Conservation (phyloP, 2,329 filamentous ascomycete species). For the Monosporascus sp. region DNA sequence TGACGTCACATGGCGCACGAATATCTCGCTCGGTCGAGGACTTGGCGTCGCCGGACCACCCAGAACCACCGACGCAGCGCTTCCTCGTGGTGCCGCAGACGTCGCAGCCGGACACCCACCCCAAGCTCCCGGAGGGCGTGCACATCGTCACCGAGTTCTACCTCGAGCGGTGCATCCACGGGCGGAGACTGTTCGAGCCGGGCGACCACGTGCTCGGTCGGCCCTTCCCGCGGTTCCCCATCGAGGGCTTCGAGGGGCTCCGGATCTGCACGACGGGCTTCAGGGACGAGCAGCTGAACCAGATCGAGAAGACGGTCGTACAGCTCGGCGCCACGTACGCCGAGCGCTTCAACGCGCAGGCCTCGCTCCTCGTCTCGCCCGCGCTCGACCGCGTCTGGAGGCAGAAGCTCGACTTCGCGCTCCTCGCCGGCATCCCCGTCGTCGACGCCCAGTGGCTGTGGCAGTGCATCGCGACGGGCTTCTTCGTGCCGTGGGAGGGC, state of each 20-base stretch:
- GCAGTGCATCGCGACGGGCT: slow-evolving; percentile 63
- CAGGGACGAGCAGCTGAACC: slow-evolving; percentile 75
- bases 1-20: slow-evolving; percentile 42
- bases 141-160: slow-evolving; percentile 81
- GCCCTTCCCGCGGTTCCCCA: slow-evolving; percentile 67
- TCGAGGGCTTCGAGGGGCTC: slow-evolving; percentile 64
- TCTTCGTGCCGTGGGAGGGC: slow-evolving; percentile 36
- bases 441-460: slow-evolving; percentile 80
- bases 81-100: slow-evolving; percentile 52
- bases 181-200: slow-evolving; percentile 66
- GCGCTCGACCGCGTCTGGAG: slow-evolving; percentile 49
- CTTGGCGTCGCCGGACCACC: slow-evolving; percentile 22
- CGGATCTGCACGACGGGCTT: slow-evolving; percentile 79
- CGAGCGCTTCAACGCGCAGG: slow-evolving; percentile 65
- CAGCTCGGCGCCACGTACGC: slow-evolving; percentile 78
- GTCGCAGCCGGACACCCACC: slow-evolving; percentile 41
- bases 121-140: slow-evolving; percentile 32
- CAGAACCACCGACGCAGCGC: slow-evolving; percentile 29
- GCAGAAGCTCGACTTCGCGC: slow-evolving; percentile 75
- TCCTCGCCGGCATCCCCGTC: slow-evolving; percentile 72
- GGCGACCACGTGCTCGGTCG: slow-evolving; percentile 66
- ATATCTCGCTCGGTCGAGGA: slow-evolving; percentile 38
- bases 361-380: slow-evolving; percentile 74
- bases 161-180: slow-evolving; percentile 81
- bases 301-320: slow-evolving; percentile 70